Percentiles rank a stretch among this genome's conserved stretches.
Evolutionary conservation across 2,329 filamentous ascomycete genomes (phyloP).

Genomic region (Aaosphaeria pasadenensis): DNA sequence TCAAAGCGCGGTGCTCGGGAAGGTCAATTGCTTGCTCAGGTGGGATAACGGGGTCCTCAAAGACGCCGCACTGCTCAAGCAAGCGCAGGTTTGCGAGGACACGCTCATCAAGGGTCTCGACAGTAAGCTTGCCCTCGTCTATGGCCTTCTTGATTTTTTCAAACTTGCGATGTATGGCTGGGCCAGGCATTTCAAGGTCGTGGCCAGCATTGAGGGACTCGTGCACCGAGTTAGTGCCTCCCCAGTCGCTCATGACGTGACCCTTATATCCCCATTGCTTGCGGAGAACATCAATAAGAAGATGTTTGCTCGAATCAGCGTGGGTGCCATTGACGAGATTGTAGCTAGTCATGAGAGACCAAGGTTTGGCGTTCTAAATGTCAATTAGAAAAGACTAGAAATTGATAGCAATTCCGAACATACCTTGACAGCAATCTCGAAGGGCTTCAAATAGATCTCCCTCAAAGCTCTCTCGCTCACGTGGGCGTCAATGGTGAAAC

Average conservation of each 20-base stretch:
- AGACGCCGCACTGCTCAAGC: conserved; percentile 47
- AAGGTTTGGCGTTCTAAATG: conserved; percentile 66
- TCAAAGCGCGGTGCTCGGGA: conserved; percentile 56
- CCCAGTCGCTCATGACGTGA: conserved; percentile 65
- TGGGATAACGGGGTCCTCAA: conserved; percentile 57
- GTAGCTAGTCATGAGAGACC: conserved; percentile 71
- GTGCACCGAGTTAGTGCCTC: conserved; percentile 34
- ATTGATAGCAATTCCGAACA: conserved; percentile 42
- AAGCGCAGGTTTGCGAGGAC: conserved; percentile 2
- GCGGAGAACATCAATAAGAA: conserved; percentile 64
- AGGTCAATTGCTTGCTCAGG: conserved; percentile 62
- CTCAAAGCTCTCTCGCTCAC: conserved; percentile 52
- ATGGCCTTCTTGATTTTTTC: conserved; percentile 54
- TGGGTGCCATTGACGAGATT: conserved; percentile 71
- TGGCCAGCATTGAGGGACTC: conserved; percentile 35
- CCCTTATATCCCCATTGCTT: conserved; percentile 72
- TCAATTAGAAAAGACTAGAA: conserved; percentile 63
- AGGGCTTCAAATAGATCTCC: conserved; percentile 56
- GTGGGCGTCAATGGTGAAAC: conserved; percentile 49
- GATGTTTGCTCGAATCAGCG: conserved; percentile 61
- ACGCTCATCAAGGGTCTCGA: conserved; percentile 27
- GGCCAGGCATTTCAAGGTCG: conserved; percentile 38
- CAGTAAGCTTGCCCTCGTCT: conserved; percentile 47
- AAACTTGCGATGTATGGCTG: conserved; percentile 43
- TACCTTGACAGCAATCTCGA: conserved; percentile 54